Base-by-base conservation (phyloP, 805 yeast genomes). In the Lipomyces sp. region DNA sequence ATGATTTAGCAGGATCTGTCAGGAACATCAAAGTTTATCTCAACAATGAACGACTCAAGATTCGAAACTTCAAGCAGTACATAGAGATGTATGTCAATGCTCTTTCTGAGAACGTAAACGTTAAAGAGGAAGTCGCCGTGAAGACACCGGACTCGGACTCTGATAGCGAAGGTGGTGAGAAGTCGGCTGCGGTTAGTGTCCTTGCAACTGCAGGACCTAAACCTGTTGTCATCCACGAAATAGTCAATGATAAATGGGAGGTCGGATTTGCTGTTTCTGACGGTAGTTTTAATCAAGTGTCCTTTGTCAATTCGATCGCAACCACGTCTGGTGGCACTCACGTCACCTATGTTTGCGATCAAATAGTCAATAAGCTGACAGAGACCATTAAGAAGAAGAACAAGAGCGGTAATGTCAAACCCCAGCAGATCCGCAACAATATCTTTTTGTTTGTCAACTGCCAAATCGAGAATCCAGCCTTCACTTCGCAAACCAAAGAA, bases 311-410 rank as follows among this genome's bases (percentile, higher is more conserved):
- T 77, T 92, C 98, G 5, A 95, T 95, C 76, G 99, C 99, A 0
- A 95, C 99, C 0, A 94, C 98, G 0, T 81, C 94, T 0, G 99
- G 99, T 67, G 99, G 99, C 73, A 90, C 99, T 0, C 99, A 95
- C 77, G 96, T 92, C 45, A 92, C 89, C 71, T 86, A 88, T 75
- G 84, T 93, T 37, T 82, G 96, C 3, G 97, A 94, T 77, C 91
- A 93, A 79, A 84, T 95, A 63, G 88, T 91, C 33, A 85, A 83
- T 68, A 92, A 90, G 76, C 85, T 93, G 64, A 80, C 87, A 64
- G 97, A 90, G 13, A 80, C 82, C 7, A 80, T 93, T 70, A 90
- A 88, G 76, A 91, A 89, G 78, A 88, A 85, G 74, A 86, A 86
- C 67, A 85, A 85, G 73, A 84, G 83, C 68, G 83, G 83, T 62